Percentiles rank a stretch among this genome's conserved stretches.
phyloP scores from a whole-genome alignment of 345 rosid genomes.

The Acer saccharum region DNA sequence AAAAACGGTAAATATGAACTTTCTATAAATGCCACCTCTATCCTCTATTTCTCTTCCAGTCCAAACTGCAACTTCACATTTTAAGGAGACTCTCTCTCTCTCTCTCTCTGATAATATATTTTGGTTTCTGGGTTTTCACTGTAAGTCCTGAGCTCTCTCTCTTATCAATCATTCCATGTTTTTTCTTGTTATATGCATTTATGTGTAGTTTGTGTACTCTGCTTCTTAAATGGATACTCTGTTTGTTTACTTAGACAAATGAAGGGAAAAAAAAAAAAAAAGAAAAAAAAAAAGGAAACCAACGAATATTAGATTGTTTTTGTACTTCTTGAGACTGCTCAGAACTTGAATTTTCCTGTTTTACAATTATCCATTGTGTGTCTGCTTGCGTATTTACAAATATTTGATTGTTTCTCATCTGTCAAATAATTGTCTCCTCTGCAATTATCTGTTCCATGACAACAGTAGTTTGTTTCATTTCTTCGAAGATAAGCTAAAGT shows the following conservation, averaged over 20 bases:
- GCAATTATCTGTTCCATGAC: background rate
- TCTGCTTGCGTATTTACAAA: too few relatives aligned
- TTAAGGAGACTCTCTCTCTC: background rate
- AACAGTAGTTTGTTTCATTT: background rate
- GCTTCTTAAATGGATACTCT: background rate
- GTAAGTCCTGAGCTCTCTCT: background rate
- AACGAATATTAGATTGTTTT: background rate
- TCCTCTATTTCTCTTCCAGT: background rate
- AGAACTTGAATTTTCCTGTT: background rate
- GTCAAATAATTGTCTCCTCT: background rate
- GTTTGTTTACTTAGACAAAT: slow-evolving; percentile 14
- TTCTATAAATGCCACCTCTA: background rate
- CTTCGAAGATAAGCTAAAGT: background rate
- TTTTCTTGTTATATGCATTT: background rate
- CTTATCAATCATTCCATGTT: background rate
- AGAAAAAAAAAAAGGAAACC: background rate
- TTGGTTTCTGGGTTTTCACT: background rate
- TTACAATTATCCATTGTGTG: background rate
- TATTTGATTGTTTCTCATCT: background rate
- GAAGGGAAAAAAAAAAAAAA: too few relatives aligned
- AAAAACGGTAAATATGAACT: background rate
- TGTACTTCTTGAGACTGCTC: background rate
- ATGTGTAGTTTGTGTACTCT: background rate
- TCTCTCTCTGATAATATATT: background rate
- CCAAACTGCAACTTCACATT: background rate